phyloP scores from a whole-genome alignment of 257 asterid genomes.

The Solanum chmielewskii region DNA sequence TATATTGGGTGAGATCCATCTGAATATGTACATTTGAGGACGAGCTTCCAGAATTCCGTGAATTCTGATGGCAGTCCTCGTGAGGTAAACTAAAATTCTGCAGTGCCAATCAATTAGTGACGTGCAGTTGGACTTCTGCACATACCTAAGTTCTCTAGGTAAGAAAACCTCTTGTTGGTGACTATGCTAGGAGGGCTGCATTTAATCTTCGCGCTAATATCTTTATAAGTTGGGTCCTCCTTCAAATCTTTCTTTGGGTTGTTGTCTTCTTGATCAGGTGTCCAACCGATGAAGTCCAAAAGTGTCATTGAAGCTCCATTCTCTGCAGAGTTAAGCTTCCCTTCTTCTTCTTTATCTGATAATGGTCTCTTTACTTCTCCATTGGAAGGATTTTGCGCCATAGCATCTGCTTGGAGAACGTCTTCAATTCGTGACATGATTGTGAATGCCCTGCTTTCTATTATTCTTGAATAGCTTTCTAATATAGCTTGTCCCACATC shows the following conservation, averaged over 20 bases:
- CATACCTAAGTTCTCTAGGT: conserved; percentile 70
- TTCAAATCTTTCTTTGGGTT: conserved; percentile 13
- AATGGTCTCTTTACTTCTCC: conserved; percentile 21
- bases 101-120: conserved; percentile 25
- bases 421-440: conserved; percentile 78
- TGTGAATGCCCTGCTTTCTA: conserved; percentile 73
- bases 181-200: conserved; percentile 23
- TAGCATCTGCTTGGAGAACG: conserved; percentile 56
- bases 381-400: conserved; percentile 20
- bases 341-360: conserved; percentile 17
- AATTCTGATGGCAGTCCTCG: conserved; percentile 12
- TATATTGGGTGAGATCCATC: conserved; percentile 7
- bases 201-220: conserved; percentile 5
- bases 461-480: conserved; percentile 87
- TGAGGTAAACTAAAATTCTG: conserved; percentile 1
- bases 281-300: conserved; percentile 52
- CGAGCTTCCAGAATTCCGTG: neutral
- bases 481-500: conserved; percentile 86
- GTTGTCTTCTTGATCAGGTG: conserved; percentile 19
- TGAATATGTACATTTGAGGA: conserved; percentile 6
- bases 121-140: conserved; percentile 81
- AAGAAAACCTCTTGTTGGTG: conserved; percentile 52
- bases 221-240: neutral
- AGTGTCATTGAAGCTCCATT: conserved; percentile 33
- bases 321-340: conserved; percentile 3